Base-by-base conservation (phyloP, 768 basidiomycete genomes). In the Kwoniella europaea region DNA sequence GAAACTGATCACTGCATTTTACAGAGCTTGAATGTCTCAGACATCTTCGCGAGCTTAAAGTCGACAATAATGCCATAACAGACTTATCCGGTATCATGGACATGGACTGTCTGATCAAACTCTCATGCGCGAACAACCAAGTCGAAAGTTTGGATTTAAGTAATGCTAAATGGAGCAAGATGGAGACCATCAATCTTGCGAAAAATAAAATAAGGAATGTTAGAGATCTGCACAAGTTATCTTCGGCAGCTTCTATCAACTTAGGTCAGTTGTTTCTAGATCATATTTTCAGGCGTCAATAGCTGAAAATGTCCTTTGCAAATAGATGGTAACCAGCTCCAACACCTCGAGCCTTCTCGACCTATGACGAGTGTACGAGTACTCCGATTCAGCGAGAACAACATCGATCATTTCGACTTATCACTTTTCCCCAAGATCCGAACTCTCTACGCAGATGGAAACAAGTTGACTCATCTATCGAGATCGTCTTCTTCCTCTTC, bases 361-460 rank as follows among this genome's bases (percentile, higher is more conserved):
- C 64, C 85, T 53, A 88, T 94, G 88, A 84, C 87, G 42, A 88
- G 88, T 74, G 84, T 99, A 74, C 90, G 92, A n/a, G 90, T 93
- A 59, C 88, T 98, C 63, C 90, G 93, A 42, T 85, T 91, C 63
- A 94, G 91, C 86, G 88, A 89, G 79, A 99, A 99, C 85, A 87
- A 88, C 50, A 84, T 99, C 74, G 84, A 86, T 62, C 82, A 85
- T 68, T 86, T 99, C 67, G 87, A 93, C 78, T 76, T 86, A 15
- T 86, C 86, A 43, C 84, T 86, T 44, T 88, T 92, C 80, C 85
- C 88, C 2, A 90, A 89, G 82, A 84, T 98, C 77, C 89, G 94
- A 74, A 96, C 92, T 80, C 88, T 99, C 15, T 98, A 97, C 83
- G 89, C 92, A 83, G 97, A 99, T 86, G 90, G 90, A 83, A 96